Evolutionary conservation across 2,329 filamentous ascomycete species (phyloP).

Genomic region (Aspergillus ruber): DNA sequence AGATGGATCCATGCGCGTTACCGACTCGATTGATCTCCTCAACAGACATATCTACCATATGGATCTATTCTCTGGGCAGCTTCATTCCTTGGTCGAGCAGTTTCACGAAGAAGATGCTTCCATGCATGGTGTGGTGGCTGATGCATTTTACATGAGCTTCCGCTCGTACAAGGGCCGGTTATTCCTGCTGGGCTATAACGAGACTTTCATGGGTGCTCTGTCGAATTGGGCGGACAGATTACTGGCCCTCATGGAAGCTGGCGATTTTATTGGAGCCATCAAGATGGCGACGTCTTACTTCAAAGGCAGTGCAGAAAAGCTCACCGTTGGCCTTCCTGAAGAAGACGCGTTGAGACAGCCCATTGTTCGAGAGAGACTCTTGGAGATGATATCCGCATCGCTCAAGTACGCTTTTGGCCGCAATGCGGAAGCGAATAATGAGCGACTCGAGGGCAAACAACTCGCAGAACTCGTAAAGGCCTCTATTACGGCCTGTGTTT

Average conservation of each 20-base stretch:
- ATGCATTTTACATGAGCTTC: slow-evolving; percentile 98
- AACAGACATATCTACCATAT: slow-evolving; percentile 88
- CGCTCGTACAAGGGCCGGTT: slow-evolving; percentile 89
- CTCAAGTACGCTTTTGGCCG: slow-evolving; percentile 80
- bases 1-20: slow-evolving; percentile 80
- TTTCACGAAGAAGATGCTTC: slow-evolving; percentile 79
- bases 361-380: slow-evolving; percentile 78
- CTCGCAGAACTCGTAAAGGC: slow-evolving; percentile 72
- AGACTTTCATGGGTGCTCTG: slow-evolving; percentile 80
- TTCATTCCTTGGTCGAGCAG: slow-evolving; percentile 78
- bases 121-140: slow-evolving; percentile 92
- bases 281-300: slow-evolving; percentile 88
- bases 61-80: slow-evolving; percentile 82
- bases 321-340: slow-evolving; percentile 89
- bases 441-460: slow-evolving; percentile 53
- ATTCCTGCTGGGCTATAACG: slow-evolving; percentile 89
- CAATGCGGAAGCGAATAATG: slow-evolving; percentile 42
- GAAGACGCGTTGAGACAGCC: slow-evolving; percentile 67
- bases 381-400: slow-evolving; percentile 91
- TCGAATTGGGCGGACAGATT: slow-evolving; percentile 97
- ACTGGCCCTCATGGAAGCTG: slow-evolving; percentile 88
- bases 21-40: slow-evolving; percentile 87
- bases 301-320: slow-evolving; percentile 80
- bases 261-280: slow-evolving; percentile 92
- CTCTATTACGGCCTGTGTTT: slow-evolving; percentile 76